Evolutionary conservation across 2,329 filamentous ascomycete species (phyloP).

Genomic region (Penicillium vulpinum): DNA sequence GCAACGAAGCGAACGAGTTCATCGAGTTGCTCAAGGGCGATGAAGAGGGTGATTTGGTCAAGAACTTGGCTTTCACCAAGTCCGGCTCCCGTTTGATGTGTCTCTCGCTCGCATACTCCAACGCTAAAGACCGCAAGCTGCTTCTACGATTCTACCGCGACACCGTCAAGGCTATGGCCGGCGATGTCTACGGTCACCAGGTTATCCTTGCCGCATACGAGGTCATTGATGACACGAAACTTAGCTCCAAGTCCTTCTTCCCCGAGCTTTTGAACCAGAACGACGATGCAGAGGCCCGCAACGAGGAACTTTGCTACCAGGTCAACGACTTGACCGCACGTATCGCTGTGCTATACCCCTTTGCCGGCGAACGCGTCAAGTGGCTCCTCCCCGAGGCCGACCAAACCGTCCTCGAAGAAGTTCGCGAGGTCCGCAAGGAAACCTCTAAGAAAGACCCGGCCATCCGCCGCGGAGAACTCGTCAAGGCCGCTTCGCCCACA

Average conservation of each 20-base stretch:
- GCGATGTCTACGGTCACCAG: conserved; percentile 73
- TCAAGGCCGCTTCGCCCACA: conserved; percentile 70
- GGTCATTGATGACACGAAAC: conserved; percentile 89
- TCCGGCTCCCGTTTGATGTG: conserved; percentile 81
- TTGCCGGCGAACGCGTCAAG: conserved; percentile 63
- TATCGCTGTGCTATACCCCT: conserved; percentile 74
- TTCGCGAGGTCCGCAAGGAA: conserved; percentile 73
- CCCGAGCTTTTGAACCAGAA: conserved; percentile 78
- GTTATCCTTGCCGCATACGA: conserved; percentile 85
- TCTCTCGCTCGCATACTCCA: conserved; percentile 77
- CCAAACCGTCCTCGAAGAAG: conserved; percentile 70
- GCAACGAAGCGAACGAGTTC: conserved; percentile 81
- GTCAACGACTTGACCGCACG: conserved; percentile 52
- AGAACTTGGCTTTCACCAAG: conserved; percentile 94
- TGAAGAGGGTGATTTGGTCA: conserved; percentile 82
- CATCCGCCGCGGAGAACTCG: conserved; percentile 71
- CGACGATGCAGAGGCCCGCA: conserved; percentile 36
- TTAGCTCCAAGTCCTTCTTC: conserved; percentile 82
- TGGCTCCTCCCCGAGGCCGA: conserved; percentile 66
- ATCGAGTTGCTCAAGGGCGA: conserved; percentile 89
- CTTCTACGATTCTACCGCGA: conserved; percentile 89
- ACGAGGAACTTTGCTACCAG: conserved; percentile 47
- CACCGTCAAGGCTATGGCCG: conserved; percentile 79
- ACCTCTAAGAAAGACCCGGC: conserved; percentile 93
- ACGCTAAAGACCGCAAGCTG: conserved; percentile 88